Evolutionary conservation across 176 grass and related monocot genomes (phyloP).

Genomic region (Cenchrus purpureus): DNA sequence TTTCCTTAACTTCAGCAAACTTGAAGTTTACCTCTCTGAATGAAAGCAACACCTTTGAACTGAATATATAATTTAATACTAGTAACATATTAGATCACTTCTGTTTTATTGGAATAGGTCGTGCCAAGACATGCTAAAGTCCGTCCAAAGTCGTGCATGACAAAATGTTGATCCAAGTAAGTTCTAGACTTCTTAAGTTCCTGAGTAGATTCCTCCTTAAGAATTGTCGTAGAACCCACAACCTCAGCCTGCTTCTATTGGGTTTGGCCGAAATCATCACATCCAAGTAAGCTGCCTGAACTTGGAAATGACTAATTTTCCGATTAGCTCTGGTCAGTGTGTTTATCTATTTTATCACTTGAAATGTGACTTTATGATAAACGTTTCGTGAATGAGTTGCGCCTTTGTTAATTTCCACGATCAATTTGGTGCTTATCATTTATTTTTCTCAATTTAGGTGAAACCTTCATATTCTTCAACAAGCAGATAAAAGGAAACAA

Average conservation of each 20-base stretch:
- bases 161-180: conserved; percentile 46
- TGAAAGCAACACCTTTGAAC: conserved; percentile 17
- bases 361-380: background rate
- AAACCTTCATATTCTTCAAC: conserved; percentile 99
- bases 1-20: conserved; percentile 17
- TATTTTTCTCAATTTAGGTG: conserved; percentile 54
- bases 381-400: conserved; percentile 1
- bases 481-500: conserved; percentile 98
- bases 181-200: conserved; percentile 24
- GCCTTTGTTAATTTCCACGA: background rate
- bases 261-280: conserved; percentile 26
- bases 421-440: conserved; percentile 37
- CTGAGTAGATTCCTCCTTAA: conserved; percentile 16
- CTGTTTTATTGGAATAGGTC: conserved; percentile 47
- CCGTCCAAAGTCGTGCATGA: conserved; percentile 32
- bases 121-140: conserved; percentile 44
- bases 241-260: background rate
- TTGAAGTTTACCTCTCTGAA: conserved; percentile 35
- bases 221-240: conserved; percentile 31
- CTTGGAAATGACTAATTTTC: background rate
- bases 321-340: background rate
- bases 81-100: conserved; percentile 45
- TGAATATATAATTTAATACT: conserved; percentile 35
- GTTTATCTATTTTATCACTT: background rate
- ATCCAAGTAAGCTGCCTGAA: conserved; percentile 43